phyloP scores from a whole-genome alignment of 129 eudicot species.

The Flaveria bidentis region DNA sequence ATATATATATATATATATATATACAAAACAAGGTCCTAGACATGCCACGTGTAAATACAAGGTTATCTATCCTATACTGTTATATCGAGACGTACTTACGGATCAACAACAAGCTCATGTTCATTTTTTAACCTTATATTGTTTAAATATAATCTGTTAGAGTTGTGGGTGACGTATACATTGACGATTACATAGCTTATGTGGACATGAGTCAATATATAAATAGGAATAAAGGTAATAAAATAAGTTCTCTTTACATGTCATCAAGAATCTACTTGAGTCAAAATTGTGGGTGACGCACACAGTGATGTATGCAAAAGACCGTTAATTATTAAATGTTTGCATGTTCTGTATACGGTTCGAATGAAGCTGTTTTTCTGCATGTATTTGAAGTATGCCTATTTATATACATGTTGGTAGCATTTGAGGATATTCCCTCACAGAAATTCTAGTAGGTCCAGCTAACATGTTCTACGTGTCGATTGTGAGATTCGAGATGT shows the following conservation, averaged over 20 bases:
- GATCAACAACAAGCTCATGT: too few relatives aligned
- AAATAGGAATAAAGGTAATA: too few relatives aligned
- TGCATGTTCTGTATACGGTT: conserved; percentile 24
- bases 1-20: too few relatives aligned
- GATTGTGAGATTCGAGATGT: not conserved
- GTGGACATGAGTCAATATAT: conserved; percentile 6
- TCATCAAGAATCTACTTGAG: too few relatives aligned
- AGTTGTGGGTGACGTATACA: conserved; percentile 9
- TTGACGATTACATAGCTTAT: conserved; percentile 19
- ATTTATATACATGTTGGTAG: not conserved
- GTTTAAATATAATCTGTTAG: conserved; percentile 15
- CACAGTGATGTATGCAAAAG: conserved; percentile 13
- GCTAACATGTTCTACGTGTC: not conserved
- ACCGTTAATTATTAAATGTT: conserved; percentile 8
- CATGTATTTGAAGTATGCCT: not conserved
- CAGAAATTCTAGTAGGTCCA: too few relatives aligned
- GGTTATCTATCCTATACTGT: too few relatives aligned
- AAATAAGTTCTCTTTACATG: too few relatives aligned
- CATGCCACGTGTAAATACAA: too few relatives aligned
- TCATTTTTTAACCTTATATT: not conserved
- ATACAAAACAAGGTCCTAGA: too few relatives aligned
- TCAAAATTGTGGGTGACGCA: too few relatives aligned
- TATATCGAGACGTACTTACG: too few relatives aligned
- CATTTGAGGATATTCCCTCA: too few relatives aligned
- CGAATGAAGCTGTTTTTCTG: conserved; percentile 26